Evolutionary conservation across 768 basidiomycete species (phyloP).

Genomic region (Suillus hirtellus): DNA sequence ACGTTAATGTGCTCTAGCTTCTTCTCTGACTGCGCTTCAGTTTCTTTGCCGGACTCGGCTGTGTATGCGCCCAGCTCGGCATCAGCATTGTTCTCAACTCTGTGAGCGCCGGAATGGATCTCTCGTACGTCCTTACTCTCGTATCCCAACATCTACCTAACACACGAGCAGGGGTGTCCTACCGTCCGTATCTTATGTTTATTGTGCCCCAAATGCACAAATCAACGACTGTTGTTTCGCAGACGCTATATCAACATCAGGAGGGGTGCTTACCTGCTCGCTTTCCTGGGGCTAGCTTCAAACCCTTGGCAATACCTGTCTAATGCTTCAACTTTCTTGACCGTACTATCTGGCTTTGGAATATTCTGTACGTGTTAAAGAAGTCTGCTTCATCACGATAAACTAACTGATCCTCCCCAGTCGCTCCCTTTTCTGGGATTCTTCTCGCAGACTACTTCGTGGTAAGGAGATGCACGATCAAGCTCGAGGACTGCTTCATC

Average conservation of each 20-base stretch:
- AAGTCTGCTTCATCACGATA: neutral
- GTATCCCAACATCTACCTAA: neutral
- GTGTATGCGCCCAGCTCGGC: constrained; percentile 20
- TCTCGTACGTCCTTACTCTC: constrained; percentile 13
- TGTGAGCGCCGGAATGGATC: constrained; percentile 23
- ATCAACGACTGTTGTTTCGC: neutral
- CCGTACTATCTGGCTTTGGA: constrained; percentile 13
- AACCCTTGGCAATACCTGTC: constrained; percentile 16
- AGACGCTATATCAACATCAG: constrained; percentile 17
- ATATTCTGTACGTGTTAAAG: constrained; percentile 12
- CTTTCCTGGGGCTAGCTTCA: constrained; percentile 12
- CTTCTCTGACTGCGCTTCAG: constrained; percentile 12
- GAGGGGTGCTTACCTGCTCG: constrained; percentile 15
- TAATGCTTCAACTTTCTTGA: constrained; percentile 13
- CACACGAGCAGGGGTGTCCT: neutral
- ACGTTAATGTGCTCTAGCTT: neutral
- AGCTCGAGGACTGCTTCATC: constrained; percentile 12
- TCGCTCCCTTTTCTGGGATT: constrained; percentile 14
- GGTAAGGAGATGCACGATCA: constrained; percentile 8
- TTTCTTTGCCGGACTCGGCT: constrained; percentile 24
- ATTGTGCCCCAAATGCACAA: neutral
- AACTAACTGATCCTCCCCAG: constrained; percentile 13
- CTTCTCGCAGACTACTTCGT: constrained; percentile 17
- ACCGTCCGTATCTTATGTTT: neutral
- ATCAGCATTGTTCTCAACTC: constrained; percentile 23